phyloP scores from a whole-genome alignment of 1,284 basidiomycete genomes.

The Malassezia furfur region DNA sequence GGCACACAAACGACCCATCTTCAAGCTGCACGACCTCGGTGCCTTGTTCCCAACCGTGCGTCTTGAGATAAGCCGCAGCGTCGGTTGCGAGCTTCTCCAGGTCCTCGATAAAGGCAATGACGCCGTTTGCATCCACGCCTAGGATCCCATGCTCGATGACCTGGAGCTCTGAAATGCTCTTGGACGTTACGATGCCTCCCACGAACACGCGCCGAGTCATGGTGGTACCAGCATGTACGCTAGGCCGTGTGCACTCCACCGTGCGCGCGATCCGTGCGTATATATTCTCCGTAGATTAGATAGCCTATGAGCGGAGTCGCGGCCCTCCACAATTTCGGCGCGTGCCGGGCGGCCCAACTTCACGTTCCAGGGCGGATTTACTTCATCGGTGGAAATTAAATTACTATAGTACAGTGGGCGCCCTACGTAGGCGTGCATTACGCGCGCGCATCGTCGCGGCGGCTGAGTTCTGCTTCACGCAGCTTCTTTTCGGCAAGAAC shows the following conservation, averaged over 20 bases:
- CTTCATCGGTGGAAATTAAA: too few species aligned
- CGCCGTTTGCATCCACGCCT: slow-evolving; percentile 33
- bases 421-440: not conserved
- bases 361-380: too few species aligned
- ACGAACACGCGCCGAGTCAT: slow-evolving; percentile 28
- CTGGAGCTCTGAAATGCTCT: slow-evolving; percentile 22
- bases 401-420: too few species aligned
- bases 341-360: too few species aligned
- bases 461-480: slow-evolving; percentile 34
- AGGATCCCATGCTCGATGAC: slow-evolving; percentile 31
- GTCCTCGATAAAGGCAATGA: slow-evolving; percentile 39
- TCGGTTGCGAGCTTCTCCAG: slow-evolving; percentile 19
- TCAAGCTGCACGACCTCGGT: not conserved
- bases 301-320: too few species aligned
- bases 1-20: slow-evolving; percentile 63
- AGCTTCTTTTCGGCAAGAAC: slow-evolving; percentile 39
- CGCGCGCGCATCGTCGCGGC: slow-evolving; percentile 26
- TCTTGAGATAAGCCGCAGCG: not conserved
- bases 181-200: slow-evolving; percentile 33
- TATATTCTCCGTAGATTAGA: too few species aligned
- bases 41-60: not conserved
- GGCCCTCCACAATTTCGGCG: too few species aligned
- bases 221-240: too few species aligned
- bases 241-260: too few species aligned
- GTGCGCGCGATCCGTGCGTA: too few species aligned